These are phyloP conservation scores for Suillus americanus DNA, from an alignment of 768 basidiomycete species.

Conservation along the genomic window DNA sequence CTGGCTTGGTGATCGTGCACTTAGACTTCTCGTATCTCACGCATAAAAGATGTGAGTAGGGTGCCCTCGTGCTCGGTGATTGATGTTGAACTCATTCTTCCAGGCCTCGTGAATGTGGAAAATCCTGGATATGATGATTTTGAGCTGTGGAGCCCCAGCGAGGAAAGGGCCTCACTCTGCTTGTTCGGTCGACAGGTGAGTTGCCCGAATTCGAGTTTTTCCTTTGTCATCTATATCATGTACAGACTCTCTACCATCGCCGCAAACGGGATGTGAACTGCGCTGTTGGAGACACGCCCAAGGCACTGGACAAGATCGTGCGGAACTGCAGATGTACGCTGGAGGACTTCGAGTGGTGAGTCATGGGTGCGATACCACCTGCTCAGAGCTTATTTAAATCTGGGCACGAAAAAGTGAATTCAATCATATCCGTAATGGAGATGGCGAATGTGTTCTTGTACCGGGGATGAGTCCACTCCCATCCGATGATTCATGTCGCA, in stretches of 20 bases:
- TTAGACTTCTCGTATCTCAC: slow-evolving; percentile 87
- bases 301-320: slow-evolving; percentile 52
- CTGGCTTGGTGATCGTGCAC: slow-evolving; percentile 61
- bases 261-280: slow-evolving; percentile 79
- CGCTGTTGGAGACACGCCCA: slow-evolving; percentile 71
- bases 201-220: neutral
- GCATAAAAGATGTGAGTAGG: slow-evolving; percentile 63
- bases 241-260: slow-evolving; percentile 87
- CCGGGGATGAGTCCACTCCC: slow-evolving; percentile 64
- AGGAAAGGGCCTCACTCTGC: slow-evolving; percentile 83
- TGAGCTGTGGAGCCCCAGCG: slow-evolving; percentile 94
- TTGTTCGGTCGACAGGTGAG: slow-evolving; percentile 87
- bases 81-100: slow-evolving; percentile 4
- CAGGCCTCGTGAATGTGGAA: slow-evolving; percentile 68
- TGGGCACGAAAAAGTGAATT: slow-evolving; percentile 66
- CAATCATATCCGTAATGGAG: slow-evolving; percentile 72
- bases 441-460: slow-evolving; percentile 76
- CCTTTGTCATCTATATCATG: neutral
- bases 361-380: neutral
- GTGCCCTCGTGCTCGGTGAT: neutral
- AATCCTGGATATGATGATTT: slow-evolving; percentile 89
- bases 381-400: neutral
- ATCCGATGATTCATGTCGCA: slow-evolving; percentile 60
- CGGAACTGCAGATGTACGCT: slow-evolving; percentile 70
- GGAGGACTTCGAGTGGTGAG: slow-evolving; percentile 94